These are phyloP conservation scores for Neurospora hispaniola DNA, from an alignment of 495 filamentous ascomycete species.

Conservation along the genomic window DNA sequence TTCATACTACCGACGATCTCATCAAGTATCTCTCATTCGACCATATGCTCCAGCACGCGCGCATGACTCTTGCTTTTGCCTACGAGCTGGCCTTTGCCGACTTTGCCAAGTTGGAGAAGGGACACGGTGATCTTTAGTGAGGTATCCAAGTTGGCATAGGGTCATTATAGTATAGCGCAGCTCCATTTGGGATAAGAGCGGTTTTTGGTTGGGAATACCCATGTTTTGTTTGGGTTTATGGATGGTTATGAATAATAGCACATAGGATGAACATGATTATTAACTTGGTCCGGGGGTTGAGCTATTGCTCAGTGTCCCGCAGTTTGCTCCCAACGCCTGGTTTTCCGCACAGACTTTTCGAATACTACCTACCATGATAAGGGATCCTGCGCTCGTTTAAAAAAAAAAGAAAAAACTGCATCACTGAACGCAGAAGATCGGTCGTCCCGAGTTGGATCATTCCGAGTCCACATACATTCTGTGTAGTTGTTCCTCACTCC, in stretches of 20 bases:
- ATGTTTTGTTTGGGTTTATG: background rate
- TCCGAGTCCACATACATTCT: too few relatives aligned
- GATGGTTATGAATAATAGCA: background rate
- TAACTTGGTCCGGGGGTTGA: background rate
- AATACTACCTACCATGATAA: too few relatives aligned
- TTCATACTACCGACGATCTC: constrained; percentile 82
- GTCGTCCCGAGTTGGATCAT: background rate
- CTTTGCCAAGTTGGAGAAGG: constrained; percentile 30
- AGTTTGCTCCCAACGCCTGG: background rate
- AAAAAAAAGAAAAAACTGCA: background rate
- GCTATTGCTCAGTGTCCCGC: background rate
- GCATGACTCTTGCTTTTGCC: constrained; percentile 77
- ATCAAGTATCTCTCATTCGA: constrained; percentile 86
- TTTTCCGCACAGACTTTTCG: too few relatives aligned
- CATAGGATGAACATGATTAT: background rate
- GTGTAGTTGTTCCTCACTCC: background rate
- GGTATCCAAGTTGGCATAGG: constrained; percentile 8
- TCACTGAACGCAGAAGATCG: background rate
- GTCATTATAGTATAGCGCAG: constrained; percentile 3
- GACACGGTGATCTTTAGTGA: constrained; percentile 11
- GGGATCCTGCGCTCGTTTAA: too few relatives aligned
- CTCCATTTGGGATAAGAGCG: background rate
- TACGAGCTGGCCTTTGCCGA: constrained; percentile 77
- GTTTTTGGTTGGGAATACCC: background rate
- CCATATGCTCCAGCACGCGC: constrained; percentile 96